Percentiles rank a stretch among this genome's conserved stretches.
Conservation (phyloP, 768 basidiomycete species). For the Cystofilobasidium bisporidii region DNA sequence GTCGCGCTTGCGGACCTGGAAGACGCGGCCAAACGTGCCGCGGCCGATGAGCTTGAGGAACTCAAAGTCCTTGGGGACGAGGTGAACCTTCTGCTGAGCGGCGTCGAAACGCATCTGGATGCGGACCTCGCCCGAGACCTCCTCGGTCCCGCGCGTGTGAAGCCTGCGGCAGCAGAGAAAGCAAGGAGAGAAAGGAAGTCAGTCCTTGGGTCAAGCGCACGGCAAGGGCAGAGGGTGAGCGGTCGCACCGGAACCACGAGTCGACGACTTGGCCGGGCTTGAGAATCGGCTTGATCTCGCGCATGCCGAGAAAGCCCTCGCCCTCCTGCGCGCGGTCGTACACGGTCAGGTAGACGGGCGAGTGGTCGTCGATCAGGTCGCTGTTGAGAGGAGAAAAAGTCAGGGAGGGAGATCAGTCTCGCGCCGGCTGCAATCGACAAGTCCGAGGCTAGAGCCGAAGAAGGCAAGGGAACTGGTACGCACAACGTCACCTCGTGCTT, state of each 20-base stretch:
- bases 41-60: constrained; percentile 97
- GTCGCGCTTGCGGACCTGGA: constrained; percentile 96
- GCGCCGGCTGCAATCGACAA: neutral
- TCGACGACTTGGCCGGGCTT: constrained; percentile 91
- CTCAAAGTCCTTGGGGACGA: constrained; percentile 93
- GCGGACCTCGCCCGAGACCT: constrained; percentile 27
- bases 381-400: constrained; percentile 43
- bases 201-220: neutral
- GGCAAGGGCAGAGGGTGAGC: neutral
- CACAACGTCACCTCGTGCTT: constrained; percentile 98
- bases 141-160: constrained; percentile 22
- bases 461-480: constrained; percentile 39
- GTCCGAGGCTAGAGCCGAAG: neutral
- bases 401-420: neutral
- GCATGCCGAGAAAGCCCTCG: constrained; percentile 78
- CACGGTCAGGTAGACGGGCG: constrained; percentile 72
- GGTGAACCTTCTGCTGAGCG: constrained; percentile 64
- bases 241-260: constrained; percentile 87
- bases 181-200: neutral
- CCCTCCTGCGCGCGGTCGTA: constrained; percentile 62
- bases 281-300: constrained; percentile 82
- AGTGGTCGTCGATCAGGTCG: constrained; percentile 84
- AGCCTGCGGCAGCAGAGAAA: too few relatives aligned
- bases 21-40: constrained; percentile 95
- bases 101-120: constrained; percentile 27